Evolutionary conservation across 768 basidiomycete genomes (phyloP), one percentile per base, ranked within the genome.

Genomic region (Lactarius indigo): DNA sequence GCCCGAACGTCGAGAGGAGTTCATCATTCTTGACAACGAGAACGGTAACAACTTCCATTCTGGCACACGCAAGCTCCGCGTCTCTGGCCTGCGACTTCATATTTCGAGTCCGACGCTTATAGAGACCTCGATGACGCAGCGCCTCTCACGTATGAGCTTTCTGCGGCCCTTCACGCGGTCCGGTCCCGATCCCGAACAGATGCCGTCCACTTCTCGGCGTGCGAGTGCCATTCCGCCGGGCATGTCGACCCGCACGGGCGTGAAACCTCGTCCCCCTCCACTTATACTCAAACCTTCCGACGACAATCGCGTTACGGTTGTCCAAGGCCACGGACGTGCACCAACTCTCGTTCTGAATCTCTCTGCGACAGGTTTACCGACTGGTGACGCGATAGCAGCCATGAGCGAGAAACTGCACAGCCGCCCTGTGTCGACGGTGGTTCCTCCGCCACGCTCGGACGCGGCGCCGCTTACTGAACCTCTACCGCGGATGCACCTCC

Each of bases 261-360:
- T 20, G 26, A 69, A 28, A 39, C 13, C 13, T 23, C 58, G 59
- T 33, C 60, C 61, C 1, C 1, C 50, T 1, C 57, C 63, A 17
- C 58, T 64, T 26, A 12, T 1, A 10, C 2, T 56, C 42, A 30
- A 4, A 23, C 58, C 31, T 33, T 59, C 62, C 35, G 3, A n/a
- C 31, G 41, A 30, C 9, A 62, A 23, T 30, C 60, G 20, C 41
- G 65, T 71, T 18, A 66, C 68, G 2, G 60, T 67, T 26, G 18
- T 58, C n/a, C 57, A 12, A 20, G 15, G 30, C 37, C 47, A 18
- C 42, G 56, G 55, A 41, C 65, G 52, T 35, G 65, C 65, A 20
- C 68, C 70, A 12, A 70, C 70, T 10, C 70, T 71, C n/a, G 55
- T 66, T 18, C 42, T 71, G 13, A 59, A 57, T 33, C 59, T 69